Conservation (phyloP, 2,329 filamentous ascomycete genomes). For the Fusarium subtropicale region DNA sequence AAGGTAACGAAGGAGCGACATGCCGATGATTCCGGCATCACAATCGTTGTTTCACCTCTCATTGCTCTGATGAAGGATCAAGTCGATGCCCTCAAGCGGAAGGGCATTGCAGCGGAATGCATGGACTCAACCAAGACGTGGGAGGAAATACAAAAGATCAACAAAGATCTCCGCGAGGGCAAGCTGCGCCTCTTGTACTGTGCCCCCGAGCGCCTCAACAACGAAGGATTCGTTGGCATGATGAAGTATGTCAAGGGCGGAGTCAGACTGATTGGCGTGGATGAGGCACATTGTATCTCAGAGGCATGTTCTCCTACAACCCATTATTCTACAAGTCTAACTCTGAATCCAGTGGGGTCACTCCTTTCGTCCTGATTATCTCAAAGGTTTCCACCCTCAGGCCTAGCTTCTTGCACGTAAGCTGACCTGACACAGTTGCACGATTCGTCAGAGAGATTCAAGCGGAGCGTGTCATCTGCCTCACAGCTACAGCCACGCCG, state of each 20-base stretch:
- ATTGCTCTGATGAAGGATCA: conserved; percentile 72
- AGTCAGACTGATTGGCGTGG: conserved; percentile 66
- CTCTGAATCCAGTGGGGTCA: conserved; percentile 57
- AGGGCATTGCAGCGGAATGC: conserved; percentile 64
- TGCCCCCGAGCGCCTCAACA: conserved; percentile 70
- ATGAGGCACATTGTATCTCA: conserved; percentile 70
- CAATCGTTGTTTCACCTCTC: conserved; percentile 66
- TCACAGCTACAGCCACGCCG: conserved; percentile 70
- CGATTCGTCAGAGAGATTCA: conserved; percentile 66
- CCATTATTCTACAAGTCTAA: neutral
- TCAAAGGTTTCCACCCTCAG: conserved; percentile 55
- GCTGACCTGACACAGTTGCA: conserved; percentile 54
- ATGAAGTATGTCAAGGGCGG: conserved; percentile 67
- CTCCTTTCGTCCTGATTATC: conserved; percentile 62
- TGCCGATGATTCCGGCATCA: conserved; percentile 59
- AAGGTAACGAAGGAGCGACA: conserved; percentile 42
- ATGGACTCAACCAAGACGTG: conserved; percentile 67
- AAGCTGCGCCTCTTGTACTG: conserved; percentile 67
- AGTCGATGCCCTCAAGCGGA: conserved; percentile 63
- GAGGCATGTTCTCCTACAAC: conserved; percentile 22
- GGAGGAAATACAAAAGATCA: conserved; percentile 57
- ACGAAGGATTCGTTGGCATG: conserved; percentile 68
- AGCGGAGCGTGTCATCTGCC: conserved; percentile 68
- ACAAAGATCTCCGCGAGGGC: conserved; percentile 56
- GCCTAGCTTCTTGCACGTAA: neutral